Evolutionary conservation across 257 asterid species (phyloP), one percentile per base, ranked within the genome.

Genomic region (Solanum pimpinellifolium): DNA sequence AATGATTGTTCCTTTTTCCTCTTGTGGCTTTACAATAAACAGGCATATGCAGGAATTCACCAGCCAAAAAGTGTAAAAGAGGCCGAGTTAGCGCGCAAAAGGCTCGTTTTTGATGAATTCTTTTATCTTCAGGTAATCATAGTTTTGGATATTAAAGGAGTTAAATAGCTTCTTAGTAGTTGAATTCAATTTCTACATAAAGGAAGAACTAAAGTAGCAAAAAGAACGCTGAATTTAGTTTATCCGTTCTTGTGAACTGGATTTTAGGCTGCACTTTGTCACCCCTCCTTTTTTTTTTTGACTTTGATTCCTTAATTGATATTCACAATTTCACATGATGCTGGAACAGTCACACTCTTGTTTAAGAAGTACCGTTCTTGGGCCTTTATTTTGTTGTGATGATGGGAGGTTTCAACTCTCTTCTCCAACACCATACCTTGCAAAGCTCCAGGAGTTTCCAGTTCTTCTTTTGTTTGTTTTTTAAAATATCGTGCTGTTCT

Each of bases 21-120:
- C 59, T 46, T 44, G 84, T 21, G n/a, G 10, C 65, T 78, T 46
- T 78, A 73, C 82, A 16, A 82, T 84, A 88, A 80, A 91, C 95
- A 97, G 99, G 98, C 99, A 89, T 97, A 95, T 93, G 84, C 83
- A 88, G 98, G 98, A 74, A 97, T 97, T 89, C 99, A 97, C 93
- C 95, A 92, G 91, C 99, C 99, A 27, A 90, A 90, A 91, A 89
- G 89, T 89, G 86, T 97, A 87, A 88, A 82, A 85, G 92, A 89
- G 89, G 99, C 99, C 37, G 96, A 97, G 90, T 90, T 92, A 88
- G 98, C 99, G 87, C 98, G 98, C 78, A 94, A 90, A 91, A 94
- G 99, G 95, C 98, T 97, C 86, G 95, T 97, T 81, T 97, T 97
- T 93, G 99, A 97, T 84, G 99, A 97, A 92, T 97, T 97, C 92